These are phyloP conservation scores for Boletellus deceptivus DNA, from an alignment of 1,284 basidiomycete genomes.

Conservation along the genomic window DNA sequence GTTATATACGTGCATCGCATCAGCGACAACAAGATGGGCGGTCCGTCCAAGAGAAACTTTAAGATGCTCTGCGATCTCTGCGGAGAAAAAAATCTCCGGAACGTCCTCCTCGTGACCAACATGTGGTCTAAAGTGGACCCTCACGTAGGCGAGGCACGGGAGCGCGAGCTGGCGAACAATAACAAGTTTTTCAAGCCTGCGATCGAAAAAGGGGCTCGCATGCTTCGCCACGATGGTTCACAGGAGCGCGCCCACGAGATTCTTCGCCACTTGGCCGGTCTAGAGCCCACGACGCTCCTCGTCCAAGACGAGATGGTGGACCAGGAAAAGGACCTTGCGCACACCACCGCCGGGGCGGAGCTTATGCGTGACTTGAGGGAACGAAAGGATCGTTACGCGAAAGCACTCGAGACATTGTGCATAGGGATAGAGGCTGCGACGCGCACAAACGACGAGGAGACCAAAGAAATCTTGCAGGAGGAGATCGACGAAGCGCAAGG, in stretches of 20 bases:
- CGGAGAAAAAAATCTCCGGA: constrained; percentile 43
- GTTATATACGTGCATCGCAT: constrained; percentile 56
- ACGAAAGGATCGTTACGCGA: constrained; percentile 32
- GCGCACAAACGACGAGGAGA: constrained; percentile 36
- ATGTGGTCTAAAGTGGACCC: constrained; percentile 45
- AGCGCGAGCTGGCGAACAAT: constrained; percentile 34
- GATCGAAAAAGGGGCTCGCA: constrained; percentile 40
- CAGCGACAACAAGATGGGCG: constrained; percentile 47
- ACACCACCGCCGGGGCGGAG: constrained; percentile 39
- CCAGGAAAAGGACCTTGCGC: constrained; percentile 35
- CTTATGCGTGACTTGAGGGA: constrained; percentile 34
- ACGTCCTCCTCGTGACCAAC: constrained; percentile 47
- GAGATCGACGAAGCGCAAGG: constrained; percentile 32
- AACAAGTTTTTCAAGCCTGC: constrained; percentile 40
- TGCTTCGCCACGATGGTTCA: constrained; percentile 38
- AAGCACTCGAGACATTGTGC: constrained; percentile 33
- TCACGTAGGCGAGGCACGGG: constrained; percentile 33
- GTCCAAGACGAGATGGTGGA: constrained; percentile 42
- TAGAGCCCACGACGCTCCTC: constrained; percentile 30
- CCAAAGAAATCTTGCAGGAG: constrained; percentile 32
- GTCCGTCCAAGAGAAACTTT: constrained; percentile 48
- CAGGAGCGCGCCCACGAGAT: constrained; percentile 31
- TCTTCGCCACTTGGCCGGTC: constrained; percentile 31
- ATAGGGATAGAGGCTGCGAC: constrained; percentile 37
- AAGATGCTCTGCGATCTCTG: constrained; percentile 51